A percentile compares a stretch with the other conserved stretches of the same genome.
These are phyloP conservation scores for Trichoderma harzianum DNA, from an alignment of 2,329 filamentous ascomycete genomes.

Conservation along the genomic window DNA sequence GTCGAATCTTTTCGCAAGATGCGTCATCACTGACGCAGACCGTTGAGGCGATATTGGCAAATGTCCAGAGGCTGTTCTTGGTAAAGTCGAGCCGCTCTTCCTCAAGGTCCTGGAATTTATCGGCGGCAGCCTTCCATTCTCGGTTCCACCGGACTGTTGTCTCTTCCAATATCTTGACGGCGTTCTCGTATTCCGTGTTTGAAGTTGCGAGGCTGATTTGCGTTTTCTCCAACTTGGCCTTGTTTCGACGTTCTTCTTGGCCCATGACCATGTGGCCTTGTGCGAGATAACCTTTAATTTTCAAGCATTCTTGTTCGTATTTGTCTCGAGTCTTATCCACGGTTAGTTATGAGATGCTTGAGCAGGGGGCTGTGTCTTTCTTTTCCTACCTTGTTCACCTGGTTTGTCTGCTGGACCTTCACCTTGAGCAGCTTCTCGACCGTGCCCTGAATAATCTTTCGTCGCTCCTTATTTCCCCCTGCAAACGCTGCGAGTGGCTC, in stretches of 20 bases:
- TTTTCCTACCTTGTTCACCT: conserved; percentile 77
- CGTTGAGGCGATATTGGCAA: conserved; percentile 94
- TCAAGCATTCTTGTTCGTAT: conserved; percentile 95
- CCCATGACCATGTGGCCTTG: conserved; percentile 99
- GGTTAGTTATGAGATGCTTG: not conserved
- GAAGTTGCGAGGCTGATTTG: conserved; percentile 90
- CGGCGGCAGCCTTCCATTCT: conserved; percentile 96
- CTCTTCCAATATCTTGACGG: conserved; percentile 90
- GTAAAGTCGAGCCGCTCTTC: conserved; percentile 96
- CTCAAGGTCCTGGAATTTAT: conserved; percentile 98
- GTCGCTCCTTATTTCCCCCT: conserved; percentile 90
- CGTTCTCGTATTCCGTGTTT: conserved; percentile 89
- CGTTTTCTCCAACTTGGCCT: conserved; percentile 97
- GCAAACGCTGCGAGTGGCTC: conserved; percentile 89
- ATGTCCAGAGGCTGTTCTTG: conserved; percentile 96
- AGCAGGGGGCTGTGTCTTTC: not conserved
- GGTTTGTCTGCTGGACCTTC: conserved; percentile 86
- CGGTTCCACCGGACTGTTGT: conserved; percentile 95
- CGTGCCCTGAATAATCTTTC: conserved; percentile 92
- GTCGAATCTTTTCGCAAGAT: conserved; percentile 91
- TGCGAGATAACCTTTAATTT: conserved; percentile 97
- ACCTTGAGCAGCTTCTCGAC: conserved; percentile 92
- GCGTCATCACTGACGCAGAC: conserved; percentile 97
- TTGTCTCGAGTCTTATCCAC: conserved; percentile 71
- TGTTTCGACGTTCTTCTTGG: conserved; percentile 97